Percentiles rank a stretch among this genome's conserved stretches.
These are phyloP conservation scores for Colletotrichum spinosum DNA, from an alignment of 2,329 filamentous ascomycete species.

Conservation along the genomic window DNA sequence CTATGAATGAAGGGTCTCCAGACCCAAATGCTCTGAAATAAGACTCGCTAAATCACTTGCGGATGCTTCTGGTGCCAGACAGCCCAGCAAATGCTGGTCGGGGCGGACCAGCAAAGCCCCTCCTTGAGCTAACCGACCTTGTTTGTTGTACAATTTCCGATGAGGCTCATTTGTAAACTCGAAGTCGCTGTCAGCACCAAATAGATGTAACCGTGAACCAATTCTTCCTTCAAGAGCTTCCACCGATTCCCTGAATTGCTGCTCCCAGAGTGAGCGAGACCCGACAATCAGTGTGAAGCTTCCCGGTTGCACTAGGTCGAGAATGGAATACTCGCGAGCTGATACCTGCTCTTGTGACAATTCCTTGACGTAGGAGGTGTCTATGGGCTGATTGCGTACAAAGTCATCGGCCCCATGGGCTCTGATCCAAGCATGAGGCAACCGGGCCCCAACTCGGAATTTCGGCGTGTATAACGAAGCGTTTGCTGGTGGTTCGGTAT, in stretches of 20 bases:
- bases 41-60: constrained; percentile 1
- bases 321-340: constrained; percentile 46
- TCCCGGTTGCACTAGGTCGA: constrained; percentile 46
- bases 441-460: constrained; percentile 51
- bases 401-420: background rate
- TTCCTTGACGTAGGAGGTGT: constrained; percentile 50
- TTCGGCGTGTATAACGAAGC: constrained; percentile 51
- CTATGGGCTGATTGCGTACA: constrained; percentile 40
- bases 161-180: constrained; percentile 6
- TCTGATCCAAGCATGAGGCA: constrained; percentile 55
- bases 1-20: background rate
- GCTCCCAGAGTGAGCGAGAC: background rate
- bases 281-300: constrained; percentile 18
- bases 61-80: constrained; percentile 12
- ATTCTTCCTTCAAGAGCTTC: background rate
- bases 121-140: constrained; percentile 40
- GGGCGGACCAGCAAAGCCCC: constrained; percentile 49
- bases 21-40: background rate
- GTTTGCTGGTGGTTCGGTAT: constrained; percentile 45
- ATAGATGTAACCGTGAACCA: background rate
- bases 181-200: constrained; percentile 14
- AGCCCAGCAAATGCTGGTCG: constrained; percentile 51
- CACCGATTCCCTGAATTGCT: background rate
- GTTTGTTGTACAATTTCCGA: constrained; percentile 37
- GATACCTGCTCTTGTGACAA: constrained; percentile 42